Conservation (phyloP, 208 protist species). For the Trichomonas vaginalis region DNA sequence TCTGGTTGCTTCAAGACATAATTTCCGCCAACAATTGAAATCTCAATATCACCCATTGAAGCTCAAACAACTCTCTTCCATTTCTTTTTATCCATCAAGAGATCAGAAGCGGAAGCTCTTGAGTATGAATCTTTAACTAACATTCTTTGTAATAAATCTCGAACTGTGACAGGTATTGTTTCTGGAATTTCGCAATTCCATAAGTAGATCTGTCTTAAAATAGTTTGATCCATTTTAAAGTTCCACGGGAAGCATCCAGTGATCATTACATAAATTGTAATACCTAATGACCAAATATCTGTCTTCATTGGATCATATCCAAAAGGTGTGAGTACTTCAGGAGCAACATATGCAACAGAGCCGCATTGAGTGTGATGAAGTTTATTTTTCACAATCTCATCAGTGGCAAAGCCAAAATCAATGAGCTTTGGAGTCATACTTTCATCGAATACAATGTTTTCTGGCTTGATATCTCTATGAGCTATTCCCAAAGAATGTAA, state of each 20-base stretch:
- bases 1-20: not conserved
- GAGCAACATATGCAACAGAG: not conserved
- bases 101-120: not conserved
- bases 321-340: not conserved
- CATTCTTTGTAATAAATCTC: not conserved
- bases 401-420: not conserved
- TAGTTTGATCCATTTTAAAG: not conserved
- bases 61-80: not conserved
- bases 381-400: not conserved
- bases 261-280: not conserved
- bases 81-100: not conserved
- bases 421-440: not conserved
- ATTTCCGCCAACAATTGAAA: not conserved
- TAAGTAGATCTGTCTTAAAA: not conserved
- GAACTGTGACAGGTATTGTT: not conserved
- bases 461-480: not conserved
- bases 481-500: not conserved
- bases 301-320: not conserved
- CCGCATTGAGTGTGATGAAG: not conserved
- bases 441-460: not conserved
- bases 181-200: not conserved
- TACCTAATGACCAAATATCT: not conserved
- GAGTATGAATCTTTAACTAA: not conserved
- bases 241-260: not conserved
- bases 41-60: not conserved